phyloP scores from a whole-genome alignment of 1,284 basidiomycete species.

The Ceratorhiza oryzae-sativae region DNA sequence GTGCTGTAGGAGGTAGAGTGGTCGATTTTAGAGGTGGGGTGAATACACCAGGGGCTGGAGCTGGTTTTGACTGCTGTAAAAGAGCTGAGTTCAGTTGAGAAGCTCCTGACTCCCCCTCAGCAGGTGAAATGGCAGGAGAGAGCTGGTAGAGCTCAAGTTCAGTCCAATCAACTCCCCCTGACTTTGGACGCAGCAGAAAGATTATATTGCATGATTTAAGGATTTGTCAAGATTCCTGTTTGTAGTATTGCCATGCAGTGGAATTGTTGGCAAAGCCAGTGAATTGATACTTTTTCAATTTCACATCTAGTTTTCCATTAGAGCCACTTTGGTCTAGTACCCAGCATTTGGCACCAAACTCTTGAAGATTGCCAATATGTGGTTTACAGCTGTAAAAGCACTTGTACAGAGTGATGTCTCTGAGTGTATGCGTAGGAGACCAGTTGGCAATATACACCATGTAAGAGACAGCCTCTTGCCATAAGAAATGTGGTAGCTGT shows the following conservation, averaged over 20 bases:
- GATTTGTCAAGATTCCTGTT: too few relatives aligned
- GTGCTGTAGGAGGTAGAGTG: too few relatives aligned
- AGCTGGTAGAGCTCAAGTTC: too few relatives aligned
- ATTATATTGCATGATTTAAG: too few relatives aligned
- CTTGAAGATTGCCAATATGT: not conserved
- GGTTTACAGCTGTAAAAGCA: not conserved
- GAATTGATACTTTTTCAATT: not conserved
- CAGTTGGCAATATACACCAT: too few relatives aligned
- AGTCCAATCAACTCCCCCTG: too few relatives aligned
- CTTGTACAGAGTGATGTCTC: not conserved
- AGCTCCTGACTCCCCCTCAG: not conserved
- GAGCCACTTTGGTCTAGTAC: not conserved
- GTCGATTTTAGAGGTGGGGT: too few relatives aligned
- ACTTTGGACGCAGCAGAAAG: too few relatives aligned
- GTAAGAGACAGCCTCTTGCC: constrained; percentile 28
- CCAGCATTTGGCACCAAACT: not conserved
- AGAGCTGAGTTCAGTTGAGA: too few relatives aligned
- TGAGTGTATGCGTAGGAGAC: not conserved
- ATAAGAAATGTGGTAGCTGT: not conserved
- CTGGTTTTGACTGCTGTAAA: too few relatives aligned
- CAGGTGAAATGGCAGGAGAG: too few relatives aligned
- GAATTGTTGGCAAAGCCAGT: not conserved
- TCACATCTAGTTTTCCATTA: not conserved
- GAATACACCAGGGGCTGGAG: not conserved
- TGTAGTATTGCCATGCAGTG: not conserved